A percentile compares a stretch with the other conserved stretches of the same genome.
phyloP scores from a whole-genome alignment of 2,329 filamentous ascomycete genomes.

The Scortechinia acanthostroma region DNA sequence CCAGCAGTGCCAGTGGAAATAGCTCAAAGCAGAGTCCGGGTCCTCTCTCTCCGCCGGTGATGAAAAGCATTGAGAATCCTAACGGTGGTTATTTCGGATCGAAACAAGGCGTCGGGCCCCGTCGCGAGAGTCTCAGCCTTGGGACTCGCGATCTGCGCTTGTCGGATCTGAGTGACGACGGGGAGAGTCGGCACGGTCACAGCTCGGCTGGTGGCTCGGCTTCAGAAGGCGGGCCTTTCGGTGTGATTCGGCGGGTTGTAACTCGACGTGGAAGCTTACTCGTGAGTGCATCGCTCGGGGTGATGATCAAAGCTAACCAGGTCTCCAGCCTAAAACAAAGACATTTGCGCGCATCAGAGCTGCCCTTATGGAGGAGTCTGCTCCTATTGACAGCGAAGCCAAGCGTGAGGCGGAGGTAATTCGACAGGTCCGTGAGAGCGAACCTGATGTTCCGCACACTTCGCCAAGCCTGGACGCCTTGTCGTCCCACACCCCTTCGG shows the following conservation, averaged over 20 bases:
- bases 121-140: constrained; percentile 49
- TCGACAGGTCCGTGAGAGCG: constrained; percentile 85
- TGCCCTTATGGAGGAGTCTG: constrained; percentile 78
- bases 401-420: constrained; percentile 91
- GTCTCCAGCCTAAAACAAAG: constrained; percentile 79
- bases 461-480: constrained; percentile 61
- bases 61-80: constrained; percentile 9
- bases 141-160: constrained; percentile 54
- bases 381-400: constrained; percentile 81
- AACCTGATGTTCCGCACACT: constrained; percentile 65
- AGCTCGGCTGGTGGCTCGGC: constrained; percentile 10
- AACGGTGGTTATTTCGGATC: constrained; percentile 35
- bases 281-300: constrained; percentile 23
- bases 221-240: constrained; percentile 34
- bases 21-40: constrained; percentile 54
- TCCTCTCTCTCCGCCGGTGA: constrained; percentile 47
- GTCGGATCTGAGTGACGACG: constrained; percentile 58
- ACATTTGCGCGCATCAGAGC: constrained; percentile 89
- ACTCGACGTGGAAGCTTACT: constrained; percentile 53
- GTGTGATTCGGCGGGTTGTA: constrained; percentile 52
- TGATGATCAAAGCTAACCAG: not conserved
- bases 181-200: constrained; percentile 24
- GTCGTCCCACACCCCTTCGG: too few species aligned
- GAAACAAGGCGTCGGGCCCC: constrained; percentile 25
- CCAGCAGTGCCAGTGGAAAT: constrained; percentile 49